Evolutionary conservation across 2,329 filamentous ascomycete species (phyloP).

Genomic region (Corinectria fuckeliana): DNA sequence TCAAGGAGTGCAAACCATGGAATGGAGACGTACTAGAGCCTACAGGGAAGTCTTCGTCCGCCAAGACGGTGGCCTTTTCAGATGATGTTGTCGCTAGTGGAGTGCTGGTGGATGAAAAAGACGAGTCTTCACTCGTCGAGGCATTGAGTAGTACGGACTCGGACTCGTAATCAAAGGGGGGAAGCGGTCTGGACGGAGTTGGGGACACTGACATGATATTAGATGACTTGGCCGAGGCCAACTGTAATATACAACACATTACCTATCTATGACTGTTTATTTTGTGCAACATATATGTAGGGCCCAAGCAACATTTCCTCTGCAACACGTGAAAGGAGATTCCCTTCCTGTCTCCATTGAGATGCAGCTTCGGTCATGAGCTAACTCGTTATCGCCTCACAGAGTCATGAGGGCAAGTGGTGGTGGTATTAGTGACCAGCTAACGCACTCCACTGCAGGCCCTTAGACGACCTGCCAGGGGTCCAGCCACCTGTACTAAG

Average conservation of each 20-base stretch:
- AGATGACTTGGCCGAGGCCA: background rate
- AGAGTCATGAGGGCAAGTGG: background rate
- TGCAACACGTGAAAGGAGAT: background rate
- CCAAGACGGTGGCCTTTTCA: slow-evolving; percentile 68
- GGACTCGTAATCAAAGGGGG: slow-evolving; percentile 17
- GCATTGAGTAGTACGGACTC: slow-evolving; percentile 31
- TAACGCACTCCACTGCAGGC: background rate
- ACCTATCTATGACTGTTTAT: background rate
- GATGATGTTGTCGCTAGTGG: slow-evolving; percentile 57
- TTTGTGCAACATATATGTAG: slow-evolving; percentile 6
- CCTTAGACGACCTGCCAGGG: no score
- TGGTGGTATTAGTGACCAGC: background rate
- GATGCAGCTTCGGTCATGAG: background rate
- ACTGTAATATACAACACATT: background rate
- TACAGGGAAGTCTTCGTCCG: slow-evolving; percentile 48
- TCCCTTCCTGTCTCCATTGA: background rate
- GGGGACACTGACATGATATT: background rate
- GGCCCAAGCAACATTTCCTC: background rate
- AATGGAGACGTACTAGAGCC: slow-evolving; percentile 82
- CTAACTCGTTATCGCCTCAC: background rate
- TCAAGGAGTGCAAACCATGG: slow-evolving; percentile 91
- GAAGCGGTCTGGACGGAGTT: background rate
- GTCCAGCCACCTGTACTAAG: no score
- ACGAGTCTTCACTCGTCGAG: slow-evolving; percentile 31
- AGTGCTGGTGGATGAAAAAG: slow-evolving; percentile 39